phyloP scores from a whole-genome alignment of 169 alveolate genomes.

The Plasmodium fragile region DNA sequence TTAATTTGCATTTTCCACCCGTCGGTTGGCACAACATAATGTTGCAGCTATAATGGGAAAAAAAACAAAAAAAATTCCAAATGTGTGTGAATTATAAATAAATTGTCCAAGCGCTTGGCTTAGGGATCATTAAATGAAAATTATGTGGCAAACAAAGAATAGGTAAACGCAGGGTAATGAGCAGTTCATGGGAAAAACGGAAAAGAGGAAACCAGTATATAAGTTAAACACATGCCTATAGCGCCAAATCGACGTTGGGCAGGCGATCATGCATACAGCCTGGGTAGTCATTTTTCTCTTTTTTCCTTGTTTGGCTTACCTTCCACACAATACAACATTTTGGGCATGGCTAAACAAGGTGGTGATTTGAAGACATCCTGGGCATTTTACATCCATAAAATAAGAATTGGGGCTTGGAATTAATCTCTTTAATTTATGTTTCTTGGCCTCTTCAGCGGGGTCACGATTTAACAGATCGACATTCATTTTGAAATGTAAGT shows the following conservation, averaged over 20 bases:
- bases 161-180: not conserved
- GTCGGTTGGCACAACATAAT: slow-evolving; percentile 96
- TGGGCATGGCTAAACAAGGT: slow-evolving; percentile 97
- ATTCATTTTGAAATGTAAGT: slow-evolving; percentile 90
- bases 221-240: not conserved
- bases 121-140: not conserved
- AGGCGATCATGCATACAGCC: not conserved
- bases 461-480: slow-evolving; percentile 96
- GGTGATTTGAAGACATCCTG: slow-evolving; percentile 95
- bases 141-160: not conserved
- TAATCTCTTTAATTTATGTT: slow-evolving; percentile 97
- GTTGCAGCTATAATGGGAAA: slow-evolving; percentile 89
- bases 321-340: slow-evolving; percentile 94
- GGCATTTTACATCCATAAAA: slow-evolving; percentile 99
- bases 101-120: not conserved
- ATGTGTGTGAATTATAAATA: slow-evolving; percentile 2
- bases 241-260: slow-evolving; percentile 11
- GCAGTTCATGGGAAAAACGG: not conserved
- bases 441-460: slow-evolving; percentile 95
- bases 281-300: not conserved
- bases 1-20: slow-evolving; percentile 97
- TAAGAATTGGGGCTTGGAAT: slow-evolving; percentile 98
- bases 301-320: slow-evolving; percentile 72
- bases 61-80: not conserved
- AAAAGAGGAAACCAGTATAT: not conserved